phyloP scores from a whole-genome alignment of 108 stramenopile genomes.

The Chaetoceros tenuissimus region DNA sequence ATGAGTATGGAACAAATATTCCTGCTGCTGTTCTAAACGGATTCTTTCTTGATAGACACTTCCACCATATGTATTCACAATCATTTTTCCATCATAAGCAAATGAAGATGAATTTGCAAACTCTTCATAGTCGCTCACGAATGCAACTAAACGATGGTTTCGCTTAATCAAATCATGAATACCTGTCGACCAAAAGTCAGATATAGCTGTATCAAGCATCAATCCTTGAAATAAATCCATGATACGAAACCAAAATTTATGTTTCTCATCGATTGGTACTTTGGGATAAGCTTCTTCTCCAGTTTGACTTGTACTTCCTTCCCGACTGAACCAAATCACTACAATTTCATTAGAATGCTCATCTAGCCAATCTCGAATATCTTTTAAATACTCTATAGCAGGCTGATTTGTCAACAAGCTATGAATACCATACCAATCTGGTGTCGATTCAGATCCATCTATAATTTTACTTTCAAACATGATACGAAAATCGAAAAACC shows the following conservation, averaged over 20 bases:
- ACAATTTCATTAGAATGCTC: slow-evolving; percentile 17
- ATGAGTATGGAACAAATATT: background rate
- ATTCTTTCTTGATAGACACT: slow-evolving; percentile 4
- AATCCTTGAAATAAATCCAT: slow-evolving; percentile 7
- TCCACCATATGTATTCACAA: slow-evolving; percentile 1
- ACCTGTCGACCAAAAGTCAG: slow-evolving; percentile 1
- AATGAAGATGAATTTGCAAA: slow-evolving; percentile 6
- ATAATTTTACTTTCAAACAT: slow-evolving; percentile 7
- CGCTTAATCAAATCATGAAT: slow-evolving; percentile 5
- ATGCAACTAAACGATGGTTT: slow-evolving; percentile 12
- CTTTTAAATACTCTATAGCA: background rate
- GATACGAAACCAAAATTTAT: slow-evolving; percentile 7
- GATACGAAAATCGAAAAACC: slow-evolving; percentile 18
- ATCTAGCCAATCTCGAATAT: slow-evolving; percentile 18
- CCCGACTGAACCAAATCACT: slow-evolving; percentile 14
- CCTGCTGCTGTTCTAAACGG: background rate
- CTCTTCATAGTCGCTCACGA: slow-evolving; percentile 11
- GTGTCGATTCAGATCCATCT: no score
- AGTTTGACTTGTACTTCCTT: slow-evolving; percentile 9
- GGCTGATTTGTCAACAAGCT: slow-evolving; percentile 9
- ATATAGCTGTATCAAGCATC: slow-evolving; percentile 3
- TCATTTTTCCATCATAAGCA: slow-evolving; percentile 1
- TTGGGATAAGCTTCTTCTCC: slow-evolving; percentile 18
- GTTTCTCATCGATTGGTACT: slow-evolving; percentile 11
- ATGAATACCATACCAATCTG: slow-evolving; percentile 18